phyloP scores from a whole-genome alignment of 140 eudicot species.

The Anethum foeniculum region DNA sequence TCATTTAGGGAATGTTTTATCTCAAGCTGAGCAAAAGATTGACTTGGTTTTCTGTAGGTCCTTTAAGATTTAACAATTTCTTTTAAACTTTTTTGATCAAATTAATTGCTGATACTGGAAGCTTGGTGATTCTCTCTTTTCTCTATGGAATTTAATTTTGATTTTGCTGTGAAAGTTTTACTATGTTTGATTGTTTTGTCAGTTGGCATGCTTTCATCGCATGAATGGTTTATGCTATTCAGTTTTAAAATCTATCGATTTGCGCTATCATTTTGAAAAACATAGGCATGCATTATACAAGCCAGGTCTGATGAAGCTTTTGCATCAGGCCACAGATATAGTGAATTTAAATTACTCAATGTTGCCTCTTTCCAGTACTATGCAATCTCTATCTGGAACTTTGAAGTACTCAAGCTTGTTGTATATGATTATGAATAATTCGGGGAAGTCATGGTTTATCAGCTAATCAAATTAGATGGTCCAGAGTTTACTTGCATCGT shows the following conservation, averaged over 20 bases:
- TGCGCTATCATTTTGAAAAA: background rate
- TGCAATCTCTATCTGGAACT: background rate
- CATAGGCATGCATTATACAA: background rate
- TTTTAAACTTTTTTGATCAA: background rate
- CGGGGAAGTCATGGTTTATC: background rate
- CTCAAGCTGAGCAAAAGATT: background rate
- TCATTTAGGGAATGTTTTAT: background rate
- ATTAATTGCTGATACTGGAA: background rate
- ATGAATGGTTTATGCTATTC: background rate
- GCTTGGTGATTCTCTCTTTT: background rate
- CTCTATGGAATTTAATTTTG: background rate
- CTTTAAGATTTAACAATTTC: background rate
- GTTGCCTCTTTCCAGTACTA: background rate
- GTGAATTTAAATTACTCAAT: background rate
- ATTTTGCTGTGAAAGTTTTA: background rate
- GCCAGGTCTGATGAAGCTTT: background rate
- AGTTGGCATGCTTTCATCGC: background rate
- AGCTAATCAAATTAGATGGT: background rate
- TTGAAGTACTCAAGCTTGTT: background rate
- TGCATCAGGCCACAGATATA: background rate
- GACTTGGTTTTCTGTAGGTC: slow-evolving; percentile 1
- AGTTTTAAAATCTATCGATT: background rate
- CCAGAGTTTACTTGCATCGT: background rate
- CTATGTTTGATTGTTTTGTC: background rate
- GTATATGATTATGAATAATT: background rate